phyloP scores from a whole-genome alignment of 1,284 basidiomycete species.

The Vanrija sp. region DNA sequence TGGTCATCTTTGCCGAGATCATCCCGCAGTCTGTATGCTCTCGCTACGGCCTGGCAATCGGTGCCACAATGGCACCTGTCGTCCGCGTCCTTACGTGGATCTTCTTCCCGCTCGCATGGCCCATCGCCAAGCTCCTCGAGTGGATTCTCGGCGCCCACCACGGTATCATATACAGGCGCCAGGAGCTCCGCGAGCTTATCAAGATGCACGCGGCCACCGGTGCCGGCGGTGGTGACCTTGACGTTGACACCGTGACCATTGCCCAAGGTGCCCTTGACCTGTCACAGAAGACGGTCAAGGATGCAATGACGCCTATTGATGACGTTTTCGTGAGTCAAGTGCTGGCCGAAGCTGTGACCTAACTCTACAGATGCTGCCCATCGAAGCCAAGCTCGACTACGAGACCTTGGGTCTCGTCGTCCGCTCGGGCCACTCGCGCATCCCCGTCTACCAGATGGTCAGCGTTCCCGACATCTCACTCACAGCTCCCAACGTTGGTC shows the following conservation, averaged over 20 bases:
- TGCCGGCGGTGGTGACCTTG: constrained; percentile 64
- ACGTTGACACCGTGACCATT: constrained; percentile 69
- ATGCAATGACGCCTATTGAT: constrained; percentile 76
- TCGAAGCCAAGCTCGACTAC: constrained; percentile 74
- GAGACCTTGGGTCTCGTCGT: constrained; percentile 69
- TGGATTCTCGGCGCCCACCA: constrained; percentile 66
- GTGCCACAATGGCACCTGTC: constrained; percentile 77
- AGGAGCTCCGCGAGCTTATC: constrained; percentile 67
- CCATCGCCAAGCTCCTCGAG: constrained; percentile 78
- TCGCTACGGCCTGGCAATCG: constrained; percentile 84
- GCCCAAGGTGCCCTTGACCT: constrained; percentile 70
- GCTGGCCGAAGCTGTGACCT: too few species aligned
- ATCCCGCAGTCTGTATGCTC: constrained; percentile 72
- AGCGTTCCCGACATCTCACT: constrained; percentile 55
- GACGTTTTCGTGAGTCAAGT: constrained; percentile 51
- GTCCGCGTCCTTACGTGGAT: constrained; percentile 64
- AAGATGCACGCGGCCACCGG: constrained; percentile 62
- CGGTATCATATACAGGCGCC: constrained; percentile 42
- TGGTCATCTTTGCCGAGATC: constrained; percentile 63
- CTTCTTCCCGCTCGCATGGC: constrained; percentile 69
- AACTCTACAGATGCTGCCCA: constrained; percentile 67
- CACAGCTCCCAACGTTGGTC: constrained; percentile 22
- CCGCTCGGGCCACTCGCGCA: constrained; percentile 67
- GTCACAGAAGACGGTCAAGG: constrained; percentile 62
- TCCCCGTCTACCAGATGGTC: constrained; percentile 64